Evolutionary conservation across 1,284 basidiomycete genomes (phyloP).

Genomic region (Vanrija sp.): DNA sequence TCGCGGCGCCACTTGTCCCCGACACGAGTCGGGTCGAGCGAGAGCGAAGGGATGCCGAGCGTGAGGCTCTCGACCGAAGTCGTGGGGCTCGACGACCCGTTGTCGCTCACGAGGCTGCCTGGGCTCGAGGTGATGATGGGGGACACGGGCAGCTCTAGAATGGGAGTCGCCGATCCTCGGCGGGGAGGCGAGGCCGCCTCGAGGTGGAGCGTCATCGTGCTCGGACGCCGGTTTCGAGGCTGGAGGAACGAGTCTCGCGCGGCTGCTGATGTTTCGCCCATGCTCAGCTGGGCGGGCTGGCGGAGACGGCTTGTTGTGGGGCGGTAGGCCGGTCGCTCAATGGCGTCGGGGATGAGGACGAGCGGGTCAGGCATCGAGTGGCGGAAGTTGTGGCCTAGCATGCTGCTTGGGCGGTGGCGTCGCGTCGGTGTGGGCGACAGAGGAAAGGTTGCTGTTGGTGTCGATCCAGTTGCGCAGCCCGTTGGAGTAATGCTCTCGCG

Average conservation of each 20-base stretch:
- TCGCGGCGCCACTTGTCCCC: no score
- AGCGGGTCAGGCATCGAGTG: slow-evolving; percentile 1
- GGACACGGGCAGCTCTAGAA: background rate
- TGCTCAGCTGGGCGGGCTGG: slow-evolving; percentile 11
- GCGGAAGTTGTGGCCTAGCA: background rate
- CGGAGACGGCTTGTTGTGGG: slow-evolving; percentile 11
- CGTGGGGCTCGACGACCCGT: slow-evolving; percentile 6
- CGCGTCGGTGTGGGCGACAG: no score
- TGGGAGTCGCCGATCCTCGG: background rate
- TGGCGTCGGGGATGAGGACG: background rate
- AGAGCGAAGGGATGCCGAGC: background rate
- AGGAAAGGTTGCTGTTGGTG: no score
- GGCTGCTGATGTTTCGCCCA: slow-evolving; percentile 3
- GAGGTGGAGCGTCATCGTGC: no score
- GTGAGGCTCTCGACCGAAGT: slow-evolving; percentile 13
- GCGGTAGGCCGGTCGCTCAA: background rate
- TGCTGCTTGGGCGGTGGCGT: no score
- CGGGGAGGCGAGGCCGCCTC: background rate
- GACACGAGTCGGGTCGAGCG: background rate
- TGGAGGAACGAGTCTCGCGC: background rate
- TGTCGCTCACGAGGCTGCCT: slow-evolving; percentile 13
- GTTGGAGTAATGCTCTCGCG: no score
- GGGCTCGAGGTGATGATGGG: slow-evolving; percentile 6
- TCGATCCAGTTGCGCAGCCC: no score
- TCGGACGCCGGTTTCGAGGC: no score